Percentiles rank a stretch among this genome's conserved stretches.
Evolutionary conservation across 2,329 filamentous ascomycete genomes (phyloP).

Genomic region (Aspergillus thermomutatus): DNA sequence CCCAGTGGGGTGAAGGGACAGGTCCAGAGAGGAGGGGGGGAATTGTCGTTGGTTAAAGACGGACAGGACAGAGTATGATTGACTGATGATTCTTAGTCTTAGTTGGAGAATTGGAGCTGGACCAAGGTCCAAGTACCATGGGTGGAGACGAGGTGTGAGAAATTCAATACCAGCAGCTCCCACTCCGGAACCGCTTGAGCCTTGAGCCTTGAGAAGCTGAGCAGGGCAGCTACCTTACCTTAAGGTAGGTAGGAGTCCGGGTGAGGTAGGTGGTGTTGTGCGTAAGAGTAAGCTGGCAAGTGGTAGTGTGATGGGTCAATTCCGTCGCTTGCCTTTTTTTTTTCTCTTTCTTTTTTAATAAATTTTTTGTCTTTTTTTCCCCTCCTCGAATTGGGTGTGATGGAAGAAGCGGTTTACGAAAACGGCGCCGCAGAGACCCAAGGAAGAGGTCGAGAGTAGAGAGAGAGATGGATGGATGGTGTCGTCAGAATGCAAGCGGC

Average conservation of each 20-base stretch:
- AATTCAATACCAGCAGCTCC: not conserved
- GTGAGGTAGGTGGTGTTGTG: not conserved
- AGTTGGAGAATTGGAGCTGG: constrained; percentile 10
- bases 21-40: constrained; percentile 10
- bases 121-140: constrained; percentile 16
- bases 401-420: constrained; percentile 20
- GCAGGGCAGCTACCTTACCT: not conserved
- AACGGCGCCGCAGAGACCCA: constrained; percentile 19
- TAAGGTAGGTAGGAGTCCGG: not conserved
- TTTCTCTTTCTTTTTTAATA: not conserved
- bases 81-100: constrained; percentile 12
- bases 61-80: constrained; percentile 21
- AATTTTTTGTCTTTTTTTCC: not conserved
- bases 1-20: constrained; percentile 14
- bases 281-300: not conserved
- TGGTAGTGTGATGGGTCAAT: not conserved
- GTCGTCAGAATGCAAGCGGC: constrained; percentile 37
- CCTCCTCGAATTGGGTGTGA: not conserved
- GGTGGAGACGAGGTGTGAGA: constrained; percentile 18
- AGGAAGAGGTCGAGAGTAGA: constrained; percentile 1
- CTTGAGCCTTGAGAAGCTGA: not conserved
- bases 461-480: constrained; percentile 21
- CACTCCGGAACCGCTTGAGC: not conserved
- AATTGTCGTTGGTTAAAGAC: constrained; percentile 17
- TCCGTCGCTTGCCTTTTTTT: not conserved